A percentile compares a stretch with the other conserved stretches of the same genome.
These are phyloP conservation scores for Solanum sitiens DNA, from an alignment of 257 asterid species.

Conservation along the genomic window DNA sequence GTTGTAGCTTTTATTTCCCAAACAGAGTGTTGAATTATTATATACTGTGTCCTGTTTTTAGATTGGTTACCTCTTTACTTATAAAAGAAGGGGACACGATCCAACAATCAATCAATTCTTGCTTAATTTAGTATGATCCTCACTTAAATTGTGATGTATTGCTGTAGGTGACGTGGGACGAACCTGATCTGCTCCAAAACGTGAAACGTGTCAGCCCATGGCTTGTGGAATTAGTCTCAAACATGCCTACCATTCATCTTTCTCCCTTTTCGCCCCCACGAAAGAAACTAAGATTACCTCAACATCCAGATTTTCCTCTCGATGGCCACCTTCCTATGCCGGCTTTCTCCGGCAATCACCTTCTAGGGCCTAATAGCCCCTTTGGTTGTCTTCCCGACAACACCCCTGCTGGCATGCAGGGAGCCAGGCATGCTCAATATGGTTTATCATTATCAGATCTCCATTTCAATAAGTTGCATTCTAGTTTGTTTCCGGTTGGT, in stretches of 20 bases:
- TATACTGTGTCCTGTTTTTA: not conserved
- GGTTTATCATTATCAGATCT: constrained; percentile 53
- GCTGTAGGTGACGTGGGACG: constrained; percentile 81
- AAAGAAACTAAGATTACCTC: constrained; percentile 47
- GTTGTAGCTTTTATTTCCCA: not conserved
- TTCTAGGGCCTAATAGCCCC: constrained; percentile 37
- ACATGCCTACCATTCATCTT: constrained; percentile 57
- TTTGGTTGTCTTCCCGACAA: constrained; percentile 51
- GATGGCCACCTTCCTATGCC: constrained; percentile 51
- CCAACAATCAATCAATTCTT: not conserved
- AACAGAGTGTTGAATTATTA: not conserved
- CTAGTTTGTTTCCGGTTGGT: constrained; percentile 35
- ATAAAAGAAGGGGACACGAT: not conserved
- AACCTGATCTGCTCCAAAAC: constrained; percentile 80
- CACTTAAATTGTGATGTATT: not conserved
- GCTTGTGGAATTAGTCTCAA: constrained; percentile 71
- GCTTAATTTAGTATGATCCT: not conserved
- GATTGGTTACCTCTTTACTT: not conserved
- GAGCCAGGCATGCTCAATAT: constrained; percentile 97
- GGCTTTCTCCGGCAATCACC: constrained; percentile 30
- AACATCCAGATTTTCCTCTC: constrained; percentile 42
- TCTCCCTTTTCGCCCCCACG: constrained; percentile 68
- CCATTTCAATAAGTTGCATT: constrained; percentile 40
- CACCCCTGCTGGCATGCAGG: constrained; percentile 99
- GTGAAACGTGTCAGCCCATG: constrained; percentile 88